Evolutionary conservation across 208 protist species (phyloP).

Genomic region (Leptomonas seymouri): DNA sequence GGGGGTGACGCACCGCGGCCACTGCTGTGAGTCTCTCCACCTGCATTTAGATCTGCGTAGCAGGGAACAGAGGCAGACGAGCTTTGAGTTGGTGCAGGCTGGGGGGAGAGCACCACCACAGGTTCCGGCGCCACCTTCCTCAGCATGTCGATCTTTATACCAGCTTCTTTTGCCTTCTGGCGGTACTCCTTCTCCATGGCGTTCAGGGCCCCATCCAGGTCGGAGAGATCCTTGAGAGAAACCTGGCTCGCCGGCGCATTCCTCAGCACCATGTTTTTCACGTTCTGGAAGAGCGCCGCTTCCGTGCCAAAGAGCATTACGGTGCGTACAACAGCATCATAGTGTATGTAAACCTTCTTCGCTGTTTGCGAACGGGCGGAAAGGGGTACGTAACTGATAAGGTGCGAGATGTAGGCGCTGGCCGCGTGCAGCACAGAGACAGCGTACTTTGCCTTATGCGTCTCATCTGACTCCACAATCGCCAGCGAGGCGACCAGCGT

Average conservation of each 20-base stretch:
- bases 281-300: conserved; percentile 29
- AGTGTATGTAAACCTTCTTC: conserved; percentile 49
- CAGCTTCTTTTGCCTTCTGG: conserved; percentile 49
- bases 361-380: conserved; percentile 45
- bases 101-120: conserved; percentile 3
- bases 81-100: neutral
- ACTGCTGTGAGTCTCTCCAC: neutral
- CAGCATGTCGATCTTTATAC: conserved; percentile 60
- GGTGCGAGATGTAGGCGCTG: conserved; percentile 51
- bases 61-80: neutral
- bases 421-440: conserved; percentile 58
- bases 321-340: conserved; percentile 45
- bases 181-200: conserved; percentile 51
- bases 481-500: conserved; percentile 56
- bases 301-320: conserved; percentile 44
- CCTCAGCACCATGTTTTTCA: conserved; percentile 38
- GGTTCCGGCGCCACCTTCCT: conserved; percentile 43
- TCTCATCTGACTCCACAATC: conserved; percentile 44
- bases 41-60: too few relatives aligned
- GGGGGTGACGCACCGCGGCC: too few relatives aligned
- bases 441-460: conserved; percentile 45
- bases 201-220: conserved; percentile 45
- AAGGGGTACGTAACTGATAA: conserved; percentile 67
- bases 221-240: conserved; percentile 42
- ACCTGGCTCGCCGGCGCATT: conserved; percentile 29